Evolutionary conservation across 371 early-diverging fungal species (phyloP), one percentile per base, ranked within the genome.

Genomic region (Mucor irregularis): DNA sequence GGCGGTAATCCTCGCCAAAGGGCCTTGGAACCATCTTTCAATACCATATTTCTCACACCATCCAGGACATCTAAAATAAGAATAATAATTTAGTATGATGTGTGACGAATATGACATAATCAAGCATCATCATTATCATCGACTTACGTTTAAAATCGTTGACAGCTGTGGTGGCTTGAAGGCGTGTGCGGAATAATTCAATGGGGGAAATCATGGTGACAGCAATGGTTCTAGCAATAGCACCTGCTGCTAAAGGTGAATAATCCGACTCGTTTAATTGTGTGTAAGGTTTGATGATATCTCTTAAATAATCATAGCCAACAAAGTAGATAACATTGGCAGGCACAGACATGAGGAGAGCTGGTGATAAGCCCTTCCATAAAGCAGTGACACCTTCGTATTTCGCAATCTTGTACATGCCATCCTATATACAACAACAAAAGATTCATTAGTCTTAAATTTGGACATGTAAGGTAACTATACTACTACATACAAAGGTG

Each of bases 271-370:
- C 16, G 16, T 50, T 46, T 16, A 30, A 22, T n/a, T n/a, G 28
- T 4, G 28, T 26, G 13, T 16, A 37, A 4, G 60, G 50, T 24
- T 53, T 61, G 34, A 59, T 62, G 9, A 16, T 45, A 50, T 88
- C 90, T 46, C 89, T 82, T 25, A 95, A 57, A 42, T 85, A 76
- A 64, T 97, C 98, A 66, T 97, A 97, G 4, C 96, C 96, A 3
- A 93, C 86, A 79, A 93, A 96, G 57, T 97, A 97, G 17, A 96
- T 86, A 19, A 94, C 89, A 4, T 94, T 96, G 11, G 95, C 85
- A 1, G 98, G 98, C 2, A 94, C 83, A 7, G 93, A 88, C 85
- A 94, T 92, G 35, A 90, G 64, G 56, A 97, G 64, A 3, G 94
- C 89, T 7, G 97, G 93, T 13, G 88, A 82, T 19, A 97, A 74